These are phyloP conservation scores for Iris pallida DNA, from an alignment of 116 monocot species.

Conservation along the genomic window DNA sequence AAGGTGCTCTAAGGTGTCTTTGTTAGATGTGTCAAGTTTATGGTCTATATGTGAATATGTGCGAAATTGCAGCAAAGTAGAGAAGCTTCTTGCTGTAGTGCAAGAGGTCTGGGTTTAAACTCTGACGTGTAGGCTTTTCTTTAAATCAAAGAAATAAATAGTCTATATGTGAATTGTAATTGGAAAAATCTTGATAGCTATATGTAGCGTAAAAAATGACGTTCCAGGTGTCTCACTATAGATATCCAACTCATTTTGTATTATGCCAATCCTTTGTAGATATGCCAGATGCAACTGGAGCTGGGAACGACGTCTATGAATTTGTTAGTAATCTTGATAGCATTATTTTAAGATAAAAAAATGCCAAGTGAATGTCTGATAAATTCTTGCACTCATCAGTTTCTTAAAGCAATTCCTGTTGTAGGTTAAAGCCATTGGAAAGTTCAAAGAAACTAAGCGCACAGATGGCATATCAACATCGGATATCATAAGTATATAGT, in stretches of 20 bases:
- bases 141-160: too few relatives aligned
- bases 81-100: too few relatives aligned
- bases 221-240: not conserved
- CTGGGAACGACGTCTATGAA: constrained; percentile 61
- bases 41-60: too few relatives aligned
- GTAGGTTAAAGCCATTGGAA: constrained; percentile 20
- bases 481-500: constrained; percentile 5
- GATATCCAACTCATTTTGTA: not conserved
- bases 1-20: too few relatives aligned
- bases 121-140: too few relatives aligned
- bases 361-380: not conserved
- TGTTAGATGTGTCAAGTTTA: too few relatives aligned
- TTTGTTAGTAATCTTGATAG: constrained; percentile 33
- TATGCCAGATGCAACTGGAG: constrained; percentile 62
- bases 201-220: too few relatives aligned
- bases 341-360: not conserved
- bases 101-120: too few relatives aligned
- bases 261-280: constrained; percentile 18
- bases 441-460: constrained; percentile 22
- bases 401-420: not conserved
- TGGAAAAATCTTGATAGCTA: too few relatives aligned
- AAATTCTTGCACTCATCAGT: not conserved
- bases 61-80: too few relatives aligned
- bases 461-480: constrained; percentile 23
- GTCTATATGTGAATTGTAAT: too few relatives aligned